Conservation (phyloP, 805 yeast species). For the Candida verbasci region DNA sequence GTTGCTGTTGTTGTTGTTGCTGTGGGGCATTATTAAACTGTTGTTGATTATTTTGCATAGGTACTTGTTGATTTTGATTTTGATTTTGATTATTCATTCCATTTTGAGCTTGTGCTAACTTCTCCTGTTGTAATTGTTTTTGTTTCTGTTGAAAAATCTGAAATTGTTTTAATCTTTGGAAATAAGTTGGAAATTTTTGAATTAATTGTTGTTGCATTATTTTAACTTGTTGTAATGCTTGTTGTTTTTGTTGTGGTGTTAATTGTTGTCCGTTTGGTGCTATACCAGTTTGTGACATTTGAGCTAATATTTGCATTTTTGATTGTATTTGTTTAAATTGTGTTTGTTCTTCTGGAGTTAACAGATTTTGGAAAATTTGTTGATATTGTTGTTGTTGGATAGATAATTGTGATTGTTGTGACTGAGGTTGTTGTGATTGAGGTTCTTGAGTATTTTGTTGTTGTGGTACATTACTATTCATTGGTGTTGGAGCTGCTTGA, state of each 20-base stretch:
- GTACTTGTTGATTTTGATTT: not conserved
- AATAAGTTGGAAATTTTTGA: slow-evolving; percentile 33
- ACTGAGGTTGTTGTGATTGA: slow-evolving; percentile 18
- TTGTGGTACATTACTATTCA: not conserved
- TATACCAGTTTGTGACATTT: slow-evolving; percentile 39
- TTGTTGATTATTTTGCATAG: slow-evolving; percentile 13
- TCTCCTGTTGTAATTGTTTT: slow-evolving; percentile 13
- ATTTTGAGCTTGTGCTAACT: slow-evolving; percentile 3
- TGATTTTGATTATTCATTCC: not conserved
- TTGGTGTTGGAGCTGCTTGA: slow-evolving; percentile 7
- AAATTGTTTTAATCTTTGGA: slow-evolving; percentile 33
- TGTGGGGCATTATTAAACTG: slow-evolving; percentile 8
- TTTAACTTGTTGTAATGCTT: slow-evolving; percentile 40
- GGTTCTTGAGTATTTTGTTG: slow-evolving; percentile 13
- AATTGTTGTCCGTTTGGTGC: slow-evolving; percentile 40
- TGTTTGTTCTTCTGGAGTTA: slow-evolving; percentile 40
- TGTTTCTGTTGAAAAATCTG: slow-evolving; percentile 25
- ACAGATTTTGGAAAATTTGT: slow-evolving; percentile 39
- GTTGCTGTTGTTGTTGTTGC: slow-evolving; percentile 13
- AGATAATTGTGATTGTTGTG: slow-evolving; percentile 4
- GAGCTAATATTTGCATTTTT: slow-evolving; percentile 35
- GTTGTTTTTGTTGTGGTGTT: slow-evolving; percentile 41
- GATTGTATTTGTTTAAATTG: slow-evolving; percentile 36
- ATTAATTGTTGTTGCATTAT: slow-evolving; percentile 31
- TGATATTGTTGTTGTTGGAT: slow-evolving; percentile 34